These are phyloP conservation scores for Elsinoe perseae DNA, from an alignment of 2,329 filamentous ascomycete species.

Conservation along the genomic window DNA sequence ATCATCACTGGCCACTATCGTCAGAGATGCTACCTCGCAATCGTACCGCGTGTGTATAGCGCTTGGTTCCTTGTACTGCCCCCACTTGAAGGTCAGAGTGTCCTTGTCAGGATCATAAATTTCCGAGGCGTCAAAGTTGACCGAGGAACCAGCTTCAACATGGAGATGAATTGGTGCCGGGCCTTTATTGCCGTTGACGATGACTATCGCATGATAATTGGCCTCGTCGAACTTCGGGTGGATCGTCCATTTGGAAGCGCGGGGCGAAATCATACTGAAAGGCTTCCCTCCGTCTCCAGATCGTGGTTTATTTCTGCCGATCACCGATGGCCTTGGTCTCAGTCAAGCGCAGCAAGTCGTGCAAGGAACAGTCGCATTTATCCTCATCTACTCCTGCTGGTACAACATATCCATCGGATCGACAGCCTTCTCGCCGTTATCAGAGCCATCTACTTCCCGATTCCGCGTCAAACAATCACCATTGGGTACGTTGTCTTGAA, in stretches of 20 bases:
- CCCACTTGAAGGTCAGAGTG: neutral
- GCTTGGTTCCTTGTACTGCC: neutral
- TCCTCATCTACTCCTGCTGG: conserved; percentile 35
- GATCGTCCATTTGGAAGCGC: conserved; percentile 35
- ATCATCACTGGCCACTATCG: neutral
- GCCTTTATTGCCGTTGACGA: neutral
- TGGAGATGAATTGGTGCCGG: neutral
- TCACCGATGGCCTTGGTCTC: neutral
- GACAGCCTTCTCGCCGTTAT: conserved; percentile 33
- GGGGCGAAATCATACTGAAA: conserved; percentile 40
- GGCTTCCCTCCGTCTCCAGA: conserved; percentile 38
- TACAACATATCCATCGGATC: conserved; percentile 38
- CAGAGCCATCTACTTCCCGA: conserved; percentile 50
- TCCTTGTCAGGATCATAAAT: neutral
- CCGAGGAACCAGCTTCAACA: neutral
- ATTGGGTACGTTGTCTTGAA: conserved; percentile 33
- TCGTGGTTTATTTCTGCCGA: conserved; percentile 26
- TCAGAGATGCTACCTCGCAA: neutral
- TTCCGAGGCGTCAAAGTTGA: neutral
- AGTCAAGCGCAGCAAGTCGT: neutral
- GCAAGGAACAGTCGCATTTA: conserved; percentile 25
- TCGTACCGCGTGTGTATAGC: neutral
- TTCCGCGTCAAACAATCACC: conserved; percentile 52
- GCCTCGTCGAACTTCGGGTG: neutral
- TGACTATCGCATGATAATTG: neutral